Conservation (phyloP, 2,329 filamentous ascomycete genomes). For the Magnaporthiopsis poae region DNA sequence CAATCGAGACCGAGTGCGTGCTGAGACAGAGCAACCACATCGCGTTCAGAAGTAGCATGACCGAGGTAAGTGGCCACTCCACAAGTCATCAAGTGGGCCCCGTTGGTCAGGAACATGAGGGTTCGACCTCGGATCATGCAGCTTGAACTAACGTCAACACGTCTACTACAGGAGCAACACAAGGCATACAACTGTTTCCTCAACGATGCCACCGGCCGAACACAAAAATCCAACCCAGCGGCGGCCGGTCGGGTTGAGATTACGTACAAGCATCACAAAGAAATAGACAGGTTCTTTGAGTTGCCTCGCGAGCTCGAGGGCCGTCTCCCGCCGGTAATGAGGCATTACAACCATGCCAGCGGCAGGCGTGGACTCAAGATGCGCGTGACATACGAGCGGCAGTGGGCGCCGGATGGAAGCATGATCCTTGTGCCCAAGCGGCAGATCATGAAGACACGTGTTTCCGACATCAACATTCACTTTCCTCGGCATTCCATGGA, state of each 20-base stretch:
- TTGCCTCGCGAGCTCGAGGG: slow-evolving; percentile 51
- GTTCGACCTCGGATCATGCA: too few species aligned
- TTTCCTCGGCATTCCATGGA: slow-evolving; percentile 71
- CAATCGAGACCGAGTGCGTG: slow-evolving; percentile 61
- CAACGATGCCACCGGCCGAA: slow-evolving; percentile 56
- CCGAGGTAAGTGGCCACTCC: slow-evolving; percentile 49
- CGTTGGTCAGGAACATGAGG: too few species aligned
- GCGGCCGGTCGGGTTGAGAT: slow-evolving; percentile 45
- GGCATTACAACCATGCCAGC: slow-evolving; percentile 34
- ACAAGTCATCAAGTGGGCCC: neutral
- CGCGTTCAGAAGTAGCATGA: slow-evolving; percentile 82
- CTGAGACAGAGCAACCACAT: slow-evolving; percentile 51
- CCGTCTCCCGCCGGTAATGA: slow-evolving; percentile 55
- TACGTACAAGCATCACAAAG: slow-evolving; percentile 70
- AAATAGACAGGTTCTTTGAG: slow-evolving; percentile 81
- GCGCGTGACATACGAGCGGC: slow-evolving; percentile 68
- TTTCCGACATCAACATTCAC: slow-evolving; percentile 79
- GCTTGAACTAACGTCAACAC: neutral
- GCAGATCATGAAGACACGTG: slow-evolving; percentile 84
- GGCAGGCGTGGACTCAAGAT: slow-evolving; percentile 48
- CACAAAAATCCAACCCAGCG: slow-evolving; percentile 43
- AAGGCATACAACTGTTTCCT: slow-evolving; percentile 74
- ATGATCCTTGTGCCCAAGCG: slow-evolving; percentile 25
- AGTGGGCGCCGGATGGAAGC: slow-evolving; percentile 42
- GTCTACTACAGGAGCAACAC: slow-evolving; percentile 58